Conservation (phyloP, 2,329 filamentous ascomycete genomes). For the Hypoxylon sp. region DNA sequence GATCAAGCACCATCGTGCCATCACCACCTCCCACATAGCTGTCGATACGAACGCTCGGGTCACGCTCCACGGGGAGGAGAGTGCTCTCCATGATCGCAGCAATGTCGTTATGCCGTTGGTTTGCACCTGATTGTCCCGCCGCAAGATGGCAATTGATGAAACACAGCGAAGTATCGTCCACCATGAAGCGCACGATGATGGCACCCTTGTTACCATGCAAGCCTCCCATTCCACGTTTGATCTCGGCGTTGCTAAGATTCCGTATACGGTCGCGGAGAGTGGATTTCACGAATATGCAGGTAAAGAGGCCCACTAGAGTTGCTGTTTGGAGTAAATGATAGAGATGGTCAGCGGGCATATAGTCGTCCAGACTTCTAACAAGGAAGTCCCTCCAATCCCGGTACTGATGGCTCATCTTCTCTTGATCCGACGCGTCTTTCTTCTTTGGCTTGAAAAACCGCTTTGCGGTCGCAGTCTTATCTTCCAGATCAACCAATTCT, state of each 20-base stretch:
- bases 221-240: slow-evolving; percentile 97
- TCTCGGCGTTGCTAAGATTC: slow-evolving; percentile 83
- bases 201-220: slow-evolving; percentile 97
- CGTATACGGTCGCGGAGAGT: slow-evolving; percentile 82
- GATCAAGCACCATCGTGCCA: slow-evolving; percentile 93
- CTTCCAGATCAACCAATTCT: slow-evolving; percentile 96
- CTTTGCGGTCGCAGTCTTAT: slow-evolving; percentile 98
- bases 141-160: slow-evolving; percentile 98
- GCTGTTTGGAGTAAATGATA: slow-evolving; percentile 92
- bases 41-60: slow-evolving; percentile 77
- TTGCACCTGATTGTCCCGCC: slow-evolving; percentile 91
- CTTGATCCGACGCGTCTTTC: slow-evolving; percentile 78
- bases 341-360: slow-evolving; percentile 80
- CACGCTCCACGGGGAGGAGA: slow-evolving; percentile 80
- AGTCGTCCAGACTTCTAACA: slow-evolving; percentile 84
- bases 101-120: slow-evolving; percentile 92
- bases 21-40: slow-evolving; percentile 93
- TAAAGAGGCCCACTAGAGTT: slow-evolving; percentile 93
- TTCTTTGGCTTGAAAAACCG: slow-evolving; percentile 94
- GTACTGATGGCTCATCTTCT: slow-evolving; percentile 97
- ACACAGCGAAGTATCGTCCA: slow-evolving; percentile 95
- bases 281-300: slow-evolving; percentile 93
- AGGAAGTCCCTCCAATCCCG: slow-evolving; percentile 96
- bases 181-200: slow-evolving; percentile 88
- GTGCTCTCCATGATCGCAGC: slow-evolving; percentile 87